Base-by-base conservation (phyloP, 2,329 filamentous ascomycete species). In the Fusarium secorum region DNA sequence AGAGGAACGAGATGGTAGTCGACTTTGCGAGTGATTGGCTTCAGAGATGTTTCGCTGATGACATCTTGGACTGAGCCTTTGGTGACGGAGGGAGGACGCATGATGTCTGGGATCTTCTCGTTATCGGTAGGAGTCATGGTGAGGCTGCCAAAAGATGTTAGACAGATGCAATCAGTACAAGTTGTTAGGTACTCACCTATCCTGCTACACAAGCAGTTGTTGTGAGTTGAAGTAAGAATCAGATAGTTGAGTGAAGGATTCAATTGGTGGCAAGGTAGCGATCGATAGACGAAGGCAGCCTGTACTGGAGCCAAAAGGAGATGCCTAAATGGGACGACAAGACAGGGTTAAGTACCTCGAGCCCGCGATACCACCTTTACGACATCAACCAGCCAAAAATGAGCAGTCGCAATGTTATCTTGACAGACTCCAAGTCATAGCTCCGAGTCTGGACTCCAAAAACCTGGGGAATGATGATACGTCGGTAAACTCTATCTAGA, bases 1-100 rank as follows among this genome's bases (percentile, higher is more conserved):
- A 63, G 56, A 22, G 60, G 60, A 9, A 63, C 60, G 22, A 63
- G 60, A 7, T 63, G 60, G 38, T 63, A 63, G 35, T 63, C 60
- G 18, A 63, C 56, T 61, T 63, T 63, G 5, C 60, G 60, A 2
- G 60, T 63, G 7, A 63, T 63, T 0, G 56, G 44, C 4, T 44
- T 63, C 4, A 63, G 14, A 2, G 36, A 52, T 6, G 36, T 7
- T n/a, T 52, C 56, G 35, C 60, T 52, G 18, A 60, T 42, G 24
- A 63, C 42, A 30, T 63, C 56, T 36, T 26, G 30, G 20, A 63
- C 60, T 6, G 54, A 61, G 11, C 60, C 60, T 28, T 52, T 63
- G 6, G 13, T 51, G 17, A 61, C 26, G 1, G 60, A 63, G 7
- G 56, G 30, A 28, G 60, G 60, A 5, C 60, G 60, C 38, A 20